phyloP scores from a whole-genome alignment of 176 grass and related monocot genomes.

The Juncus inflexus region DNA sequence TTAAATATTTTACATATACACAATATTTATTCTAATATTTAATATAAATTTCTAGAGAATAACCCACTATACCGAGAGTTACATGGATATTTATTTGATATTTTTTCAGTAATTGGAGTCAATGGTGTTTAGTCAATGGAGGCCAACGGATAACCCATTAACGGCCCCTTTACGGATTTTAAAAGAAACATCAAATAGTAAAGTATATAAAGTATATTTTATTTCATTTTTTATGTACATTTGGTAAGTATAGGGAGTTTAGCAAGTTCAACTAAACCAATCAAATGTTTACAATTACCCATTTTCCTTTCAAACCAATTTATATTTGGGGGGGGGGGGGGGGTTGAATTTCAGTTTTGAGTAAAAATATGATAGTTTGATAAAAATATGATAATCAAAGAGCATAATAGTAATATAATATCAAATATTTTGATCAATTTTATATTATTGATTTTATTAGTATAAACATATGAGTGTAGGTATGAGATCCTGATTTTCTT shows the following conservation, averaged over 20 bases:
- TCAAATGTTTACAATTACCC: not conserved
- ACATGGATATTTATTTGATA: too few relatives aligned
- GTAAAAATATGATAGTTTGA: not conserved
- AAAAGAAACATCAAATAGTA: not conserved
- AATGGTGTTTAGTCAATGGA: slow-evolving; percentile 4
- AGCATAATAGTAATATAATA: too few relatives aligned
- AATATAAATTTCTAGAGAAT: not conserved
- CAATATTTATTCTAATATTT: not conserved
- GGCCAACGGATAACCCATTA: slow-evolving; percentile 11
- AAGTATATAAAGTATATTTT: not conserved
- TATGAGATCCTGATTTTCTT: not conserved
- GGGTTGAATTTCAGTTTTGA: not conserved
- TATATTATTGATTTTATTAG: not conserved
- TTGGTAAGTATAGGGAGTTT: not conserved
- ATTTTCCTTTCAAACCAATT: not conserved
- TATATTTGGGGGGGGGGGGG: not conserved
- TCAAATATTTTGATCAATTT: not conserved
- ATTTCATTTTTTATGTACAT: slow-evolving; percentile 1
- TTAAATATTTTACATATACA: not conserved
- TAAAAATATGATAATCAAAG: not conserved
- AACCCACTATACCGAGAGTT: too few relatives aligned
- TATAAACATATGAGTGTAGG: not conserved
- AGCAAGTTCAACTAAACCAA: not conserved
- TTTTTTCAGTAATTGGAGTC: not conserved
- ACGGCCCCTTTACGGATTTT: slow-evolving; percentile 16